Conservation (phyloP, 2,329 filamentous ascomycete genomes). For the Rachicladosporium sp. region DNA sequence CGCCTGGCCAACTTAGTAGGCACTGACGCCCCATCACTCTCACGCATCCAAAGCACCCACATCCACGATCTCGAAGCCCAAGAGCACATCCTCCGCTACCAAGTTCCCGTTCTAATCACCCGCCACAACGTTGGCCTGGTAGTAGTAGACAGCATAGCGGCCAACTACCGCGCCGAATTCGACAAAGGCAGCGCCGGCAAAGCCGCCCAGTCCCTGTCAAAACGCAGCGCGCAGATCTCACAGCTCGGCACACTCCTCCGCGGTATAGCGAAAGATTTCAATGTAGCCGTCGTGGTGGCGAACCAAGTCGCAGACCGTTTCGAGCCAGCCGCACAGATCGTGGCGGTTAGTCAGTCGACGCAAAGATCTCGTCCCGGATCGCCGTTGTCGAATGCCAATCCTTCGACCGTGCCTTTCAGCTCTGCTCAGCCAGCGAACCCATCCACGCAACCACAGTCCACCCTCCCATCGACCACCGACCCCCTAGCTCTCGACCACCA, state of each 20-base stretch:
- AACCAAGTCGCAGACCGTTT: conserved; percentile 96
- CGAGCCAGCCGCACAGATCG: conserved; percentile 16
- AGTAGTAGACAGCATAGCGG: conserved; percentile 81
- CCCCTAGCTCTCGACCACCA: conserved; percentile 73
- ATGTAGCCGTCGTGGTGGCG: conserved; percentile 76
- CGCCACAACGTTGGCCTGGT: conserved; percentile 69
- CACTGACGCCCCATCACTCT: conserved; percentile 49
- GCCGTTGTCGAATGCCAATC: neutral
- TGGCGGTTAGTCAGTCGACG: conserved; percentile 8
- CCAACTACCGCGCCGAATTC: conserved; percentile 90
- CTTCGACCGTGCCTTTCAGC: no score
- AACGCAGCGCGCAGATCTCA: conserved; percentile 63
- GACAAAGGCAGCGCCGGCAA: conserved; percentile 32
- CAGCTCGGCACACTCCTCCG: conserved; percentile 65
- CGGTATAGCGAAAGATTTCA: conserved; percentile 58
- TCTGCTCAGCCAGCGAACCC: conserved; percentile 2
- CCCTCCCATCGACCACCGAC: conserved; percentile 32
- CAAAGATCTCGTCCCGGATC: conserved; percentile 11
- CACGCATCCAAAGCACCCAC: conserved; percentile 65
- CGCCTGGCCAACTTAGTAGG: conserved; percentile 37
- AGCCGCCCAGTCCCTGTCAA: conserved; percentile 50
- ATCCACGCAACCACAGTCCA: conserved; percentile 4
- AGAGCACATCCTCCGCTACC: conserved; percentile 86
- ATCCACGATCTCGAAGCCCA: conserved; percentile 87
- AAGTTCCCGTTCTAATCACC: conserved; percentile 73